Conservation (phyloP, 306 rosid genomes). For the Ormosia emarginata region DNA sequence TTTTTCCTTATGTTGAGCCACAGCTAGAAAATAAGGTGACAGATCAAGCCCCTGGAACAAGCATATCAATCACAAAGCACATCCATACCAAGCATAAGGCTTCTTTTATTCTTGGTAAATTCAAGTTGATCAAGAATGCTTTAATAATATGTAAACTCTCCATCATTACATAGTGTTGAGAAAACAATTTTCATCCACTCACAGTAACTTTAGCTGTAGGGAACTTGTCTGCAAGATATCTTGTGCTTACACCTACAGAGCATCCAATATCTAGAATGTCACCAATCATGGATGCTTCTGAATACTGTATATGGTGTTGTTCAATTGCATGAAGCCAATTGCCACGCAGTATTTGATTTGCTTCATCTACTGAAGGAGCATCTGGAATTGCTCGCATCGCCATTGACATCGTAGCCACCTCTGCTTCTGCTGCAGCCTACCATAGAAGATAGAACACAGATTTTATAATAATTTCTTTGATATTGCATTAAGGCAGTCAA, state of each 20-base stretch:
- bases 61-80: constrained; percentile 19
- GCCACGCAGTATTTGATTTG: constrained; percentile 42
- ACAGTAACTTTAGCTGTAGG: constrained; percentile 51
- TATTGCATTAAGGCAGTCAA: background rate
- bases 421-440: constrained; percentile 80
- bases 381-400: constrained; percentile 44
- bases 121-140: constrained; percentile 2
- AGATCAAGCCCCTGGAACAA: constrained; percentile 61
- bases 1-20: constrained; percentile 60
- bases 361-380: constrained; percentile 54
- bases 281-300: constrained; percentile 30
- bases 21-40: constrained; percentile 71
- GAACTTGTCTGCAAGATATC: constrained; percentile 56
- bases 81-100: background rate
- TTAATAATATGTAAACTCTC: background rate
- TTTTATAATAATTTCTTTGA: constrained; percentile 8
- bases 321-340: constrained; percentile 59
- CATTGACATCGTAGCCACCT: constrained; percentile 66
- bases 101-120: constrained; percentile 10
- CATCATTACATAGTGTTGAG: background rate
- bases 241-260: constrained; percentile 57
- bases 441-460: constrained; percentile 8
- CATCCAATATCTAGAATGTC: constrained; percentile 69
- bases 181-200: constrained; percentile 28
- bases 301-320: constrained; percentile 48